Evolutionary conservation across 805 yeast genomes (phyloP).

Genomic region (Tetrapisispora taiwanensis): DNA sequence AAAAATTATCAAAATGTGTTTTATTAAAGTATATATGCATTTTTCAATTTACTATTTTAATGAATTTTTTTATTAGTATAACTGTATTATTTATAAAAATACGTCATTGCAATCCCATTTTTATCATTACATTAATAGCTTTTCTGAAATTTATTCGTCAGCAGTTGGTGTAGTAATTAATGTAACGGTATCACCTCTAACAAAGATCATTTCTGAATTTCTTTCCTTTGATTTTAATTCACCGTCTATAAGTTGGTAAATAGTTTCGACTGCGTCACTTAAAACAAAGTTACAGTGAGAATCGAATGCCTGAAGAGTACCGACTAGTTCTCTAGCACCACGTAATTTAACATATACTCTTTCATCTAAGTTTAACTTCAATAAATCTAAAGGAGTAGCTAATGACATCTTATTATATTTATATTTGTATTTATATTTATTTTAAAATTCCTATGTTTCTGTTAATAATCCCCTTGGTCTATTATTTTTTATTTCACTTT

Average conservation of each 20-base stretch:
- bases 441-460: neutral
- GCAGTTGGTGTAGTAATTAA: conserved; percentile 49
- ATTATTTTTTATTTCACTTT: too few relatives aligned
- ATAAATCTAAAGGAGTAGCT: conserved; percentile 79
- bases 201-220: conserved; percentile 79
- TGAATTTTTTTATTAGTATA: neutral
- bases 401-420: conserved; percentile 27
- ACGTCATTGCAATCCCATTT: neutral
- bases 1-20: neutral
- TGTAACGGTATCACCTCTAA: conserved; percentile 96
- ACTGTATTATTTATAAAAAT: too few relatives aligned
- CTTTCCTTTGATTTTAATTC: conserved; percentile 39
- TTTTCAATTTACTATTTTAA: neutral
- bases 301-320: conserved; percentile 86
- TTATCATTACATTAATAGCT: neutral
- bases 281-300: conserved; percentile 93
- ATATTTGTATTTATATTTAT: neutral
- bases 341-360: conserved; percentile 77
- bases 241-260: conserved; percentile 47
- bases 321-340: conserved; percentile 88
- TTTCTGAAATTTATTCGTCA: conserved; percentile 3
- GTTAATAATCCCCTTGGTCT: neutral
- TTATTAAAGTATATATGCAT: neutral
- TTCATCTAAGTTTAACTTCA: conserved; percentile 81
- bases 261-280: conserved; percentile 83